Percentiles rank a stretch among this genome's conserved stretches.
phyloP scores from a whole-genome alignment of 2,329 filamentous ascomycete species.

The Dothideomycetidae sp. region DNA sequence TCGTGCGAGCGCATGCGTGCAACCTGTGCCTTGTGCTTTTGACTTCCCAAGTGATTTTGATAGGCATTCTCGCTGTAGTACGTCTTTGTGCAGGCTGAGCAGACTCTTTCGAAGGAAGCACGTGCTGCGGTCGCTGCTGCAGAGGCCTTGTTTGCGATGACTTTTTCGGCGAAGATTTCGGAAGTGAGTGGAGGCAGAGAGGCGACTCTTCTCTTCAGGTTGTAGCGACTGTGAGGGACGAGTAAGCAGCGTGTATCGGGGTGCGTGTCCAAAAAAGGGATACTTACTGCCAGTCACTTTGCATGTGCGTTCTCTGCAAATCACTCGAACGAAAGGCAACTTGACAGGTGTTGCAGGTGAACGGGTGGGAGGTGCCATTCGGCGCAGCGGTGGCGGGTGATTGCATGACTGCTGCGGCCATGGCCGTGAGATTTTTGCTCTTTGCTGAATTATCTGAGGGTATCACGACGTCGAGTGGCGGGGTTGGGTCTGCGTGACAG shows the following conservation, averaged over 20 bases:
- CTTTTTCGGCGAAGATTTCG: slow-evolving; percentile 90
- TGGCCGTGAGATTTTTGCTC: too few relatives aligned
- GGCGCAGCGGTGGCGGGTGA: slow-evolving; percentile 3
- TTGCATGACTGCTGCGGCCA: slow-evolving; percentile 6
- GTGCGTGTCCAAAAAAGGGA: too few relatives aligned
- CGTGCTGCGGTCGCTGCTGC: slow-evolving; percentile 75
- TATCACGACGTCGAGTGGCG: too few relatives aligned
- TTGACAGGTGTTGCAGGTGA: slow-evolving; percentile 96
- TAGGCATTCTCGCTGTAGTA: slow-evolving; percentile 97
- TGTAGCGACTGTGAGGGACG: slow-evolving; percentile 57
- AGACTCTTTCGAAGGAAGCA: slow-evolving; percentile 74
- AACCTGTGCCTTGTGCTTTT: slow-evolving; percentile 68
- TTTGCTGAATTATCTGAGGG: too few relatives aligned
- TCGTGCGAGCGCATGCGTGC: slow-evolving; percentile 30
- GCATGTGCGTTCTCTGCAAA: slow-evolving; percentile 89
- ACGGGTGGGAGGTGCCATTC: slow-evolving; percentile 52
- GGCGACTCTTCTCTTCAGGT: slow-evolving; percentile 86
- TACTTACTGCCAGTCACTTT: slow-evolving; percentile 96
- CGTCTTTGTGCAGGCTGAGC: slow-evolving; percentile 71
- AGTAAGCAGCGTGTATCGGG: slow-evolving; percentile 3
- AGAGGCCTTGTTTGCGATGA: slow-evolving; percentile 74
- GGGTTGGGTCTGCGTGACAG: too few relatives aligned
- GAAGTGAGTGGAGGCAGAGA: slow-evolving; percentile 81
- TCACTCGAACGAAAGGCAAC: slow-evolving; percentile 92
- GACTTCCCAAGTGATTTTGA: slow-evolving; percentile 78